Percentiles rank a stretch among this genome's conserved stretches.
These are phyloP conservation scores for Xylariaceae sp. DNA, from an alignment of 2,329 filamentous ascomycete species.

Conservation along the genomic window DNA sequence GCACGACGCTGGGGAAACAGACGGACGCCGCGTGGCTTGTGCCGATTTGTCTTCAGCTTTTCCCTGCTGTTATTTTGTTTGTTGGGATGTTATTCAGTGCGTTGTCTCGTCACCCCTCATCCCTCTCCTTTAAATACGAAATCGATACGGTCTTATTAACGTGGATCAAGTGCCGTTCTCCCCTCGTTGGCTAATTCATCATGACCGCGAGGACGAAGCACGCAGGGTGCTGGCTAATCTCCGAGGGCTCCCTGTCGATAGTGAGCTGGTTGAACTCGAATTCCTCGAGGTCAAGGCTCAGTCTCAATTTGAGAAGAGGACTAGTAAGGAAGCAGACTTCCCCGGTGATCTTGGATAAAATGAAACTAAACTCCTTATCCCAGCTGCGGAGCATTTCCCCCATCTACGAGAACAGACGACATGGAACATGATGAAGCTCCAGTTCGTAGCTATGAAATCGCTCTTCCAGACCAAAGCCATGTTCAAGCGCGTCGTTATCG, in stretches of 20 bases:
- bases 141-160: not conserved
- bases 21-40: slow-evolving; percentile 67
- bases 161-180: slow-evolving; percentile 57
- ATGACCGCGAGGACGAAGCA: slow-evolving; percentile 59
- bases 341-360: not conserved
- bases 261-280: slow-evolving; percentile 67
- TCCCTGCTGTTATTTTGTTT: slow-evolving; percentile 60
- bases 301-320: slow-evolving; percentile 69
- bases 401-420: slow-evolving; percentile 53
- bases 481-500: slow-evolving; percentile 60
- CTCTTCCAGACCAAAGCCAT: slow-evolving; percentile 61
- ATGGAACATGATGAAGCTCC: slow-evolving; percentile 61
- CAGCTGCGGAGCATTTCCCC: slow-evolving; percentile 60
- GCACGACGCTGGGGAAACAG: slow-evolving; percentile 40
- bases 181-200: slow-evolving; percentile 67
- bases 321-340: slow-evolving; percentile 24
- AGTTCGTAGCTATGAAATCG: slow-evolving; percentile 61
- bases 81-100: slow-evolving; percentile 62
- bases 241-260: slow-evolving; percentile 53
- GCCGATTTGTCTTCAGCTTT: slow-evolving; percentile 65
- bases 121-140: not conserved
- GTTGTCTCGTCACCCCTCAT: not conserved
- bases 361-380: not conserved
- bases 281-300: slow-evolving; percentile 81
- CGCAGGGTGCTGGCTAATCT: slow-evolving; percentile 57